Evolutionary conservation across 2,329 filamentous ascomycete genomes (phyloP), one percentile per base, ranked within the genome.

Genomic region (Aulographum hederae): DNA sequence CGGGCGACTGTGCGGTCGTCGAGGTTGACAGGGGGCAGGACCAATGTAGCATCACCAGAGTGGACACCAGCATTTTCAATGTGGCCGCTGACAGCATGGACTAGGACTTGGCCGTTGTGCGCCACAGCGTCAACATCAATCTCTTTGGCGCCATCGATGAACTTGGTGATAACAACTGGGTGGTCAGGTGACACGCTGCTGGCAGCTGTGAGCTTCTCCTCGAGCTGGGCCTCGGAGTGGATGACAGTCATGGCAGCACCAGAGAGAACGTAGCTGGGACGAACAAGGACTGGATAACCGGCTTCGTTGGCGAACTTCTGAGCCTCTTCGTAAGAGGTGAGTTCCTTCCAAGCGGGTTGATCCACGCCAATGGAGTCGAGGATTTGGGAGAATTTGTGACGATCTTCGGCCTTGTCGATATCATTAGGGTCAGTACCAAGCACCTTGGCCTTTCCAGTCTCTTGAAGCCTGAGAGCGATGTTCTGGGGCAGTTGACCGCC

Each of bases 181-280:
- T 98, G 84, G 51, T 98, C 89, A 12, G 89, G 85, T 12, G 84
- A 93, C 38, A 95, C 89, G 35, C 74, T 75, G 52, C 76, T 77
- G 32, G 89, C 89, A 39, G 85, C 86, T 49, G 82, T 70, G 5
- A 98, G 75, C 67, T 95, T 95, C 41, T 93, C 80, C 61, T 92
- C 81, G 35, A 98, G 74, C 50, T 98, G 85, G 42, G 76, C 74
- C 43, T 84, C 69, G 54, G 74, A 80, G 51, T 72, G 75, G 47
- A 98, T 94, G 44, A 95, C 89, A 33, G 82, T 95, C 89, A 98
- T 98, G 48, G 89, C 89, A 43, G 89, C 89, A 53, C 89, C 89
- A 20, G 89, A 95, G 31, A 98, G 74, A 34, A 98, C 89, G 53
- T 98, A 98, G 45, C 73, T 81, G 31, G 89, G 89, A 38, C 89